Evolutionary conservation across 1,284 basidiomycete genomes (phyloP).

Genomic region (Melampsora larici-populina): DNA sequence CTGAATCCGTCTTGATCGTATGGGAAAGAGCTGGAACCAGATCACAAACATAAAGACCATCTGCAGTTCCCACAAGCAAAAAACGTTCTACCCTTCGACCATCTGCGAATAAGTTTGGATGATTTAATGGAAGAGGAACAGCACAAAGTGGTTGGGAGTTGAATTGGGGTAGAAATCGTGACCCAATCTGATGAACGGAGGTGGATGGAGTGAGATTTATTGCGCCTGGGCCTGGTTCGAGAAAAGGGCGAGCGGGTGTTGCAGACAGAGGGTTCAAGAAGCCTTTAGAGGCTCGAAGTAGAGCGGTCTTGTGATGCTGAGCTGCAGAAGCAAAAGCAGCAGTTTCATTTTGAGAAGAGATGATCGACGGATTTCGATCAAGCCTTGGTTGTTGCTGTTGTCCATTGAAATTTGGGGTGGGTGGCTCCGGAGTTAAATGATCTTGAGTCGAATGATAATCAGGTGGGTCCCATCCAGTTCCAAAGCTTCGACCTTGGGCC

Average conservation of each 20-base stretch:
- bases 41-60: constrained; percentile 34
- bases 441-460: background rate
- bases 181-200: constrained; percentile 37
- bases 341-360: constrained; percentile 26
- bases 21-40: constrained; percentile 35
- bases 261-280: constrained; percentile 8
- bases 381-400: background rate
- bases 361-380: constrained; percentile 34
- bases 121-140: constrained; percentile 18
- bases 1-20: constrained; percentile 22
- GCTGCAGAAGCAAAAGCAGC: constrained; percentile 25
- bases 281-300: constrained; percentile 2
- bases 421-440: background rate
- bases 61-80: constrained; percentile 34
- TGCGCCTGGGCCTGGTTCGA: constrained; percentile 31
- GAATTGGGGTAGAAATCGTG: constrained; percentile 38
- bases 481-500: constrained; percentile 16
- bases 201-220: constrained; percentile 30
- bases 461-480: constrained; percentile 30
- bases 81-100: constrained; percentile 13
- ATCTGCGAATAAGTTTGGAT: background rate
- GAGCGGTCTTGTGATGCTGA: background rate
- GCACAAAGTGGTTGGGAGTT: constrained; percentile 31
- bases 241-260: background rate
- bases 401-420: background rate